Evolutionary conservation across 176 grass and related monocot genomes (phyloP), one percentile per base, ranked within the genome.

Genomic region (Pontederia paniculata): DNA sequence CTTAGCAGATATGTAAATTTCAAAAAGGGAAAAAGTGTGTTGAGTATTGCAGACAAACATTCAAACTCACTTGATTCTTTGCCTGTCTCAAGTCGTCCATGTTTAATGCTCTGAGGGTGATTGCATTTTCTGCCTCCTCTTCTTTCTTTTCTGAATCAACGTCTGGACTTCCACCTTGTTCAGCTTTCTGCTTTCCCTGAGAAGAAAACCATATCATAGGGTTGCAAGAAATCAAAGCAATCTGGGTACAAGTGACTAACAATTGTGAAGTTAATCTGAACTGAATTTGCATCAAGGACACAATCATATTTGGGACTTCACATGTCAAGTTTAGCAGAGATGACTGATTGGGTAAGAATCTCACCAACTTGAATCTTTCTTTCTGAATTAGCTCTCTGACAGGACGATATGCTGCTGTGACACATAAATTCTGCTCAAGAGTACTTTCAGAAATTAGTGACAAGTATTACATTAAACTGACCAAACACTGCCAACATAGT

Each of bases 51-150:
- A 55, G 49, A 9, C 1, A 23, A 60, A 19, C 50, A 50, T 17
- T 54, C 48, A 21, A 76, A 55, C 77, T 81, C 76, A 98, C 93
- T 57, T 98, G 93, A 66, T 74, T 82, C 65, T 81, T 98, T 74
- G 93, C 93, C 65, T 88, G 73, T 79, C 72, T 91, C 62, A 98
- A 55, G 62, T 98, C 93, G 54, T 91, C 80, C 93, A 91, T 98
- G 14, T 77, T 98, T 54, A 98, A 48, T 17, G 93, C 72, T 68
- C 93, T 84, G 18, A 91, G 87, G 43, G 65, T 70, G 23, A 82
- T 63, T 16, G 42, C 10, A 14, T 1, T 31, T 43, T 84, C 78
- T 11, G 64, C 74, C 45, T 58, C 63, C 54, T 70, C 71, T 10
- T 16, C 4, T 25, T 66, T 70, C 44, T 17, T 62, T 57, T 68